phyloP scores from a whole-genome alignment of 805 yeast species.

The Candida railenensis region DNA sequence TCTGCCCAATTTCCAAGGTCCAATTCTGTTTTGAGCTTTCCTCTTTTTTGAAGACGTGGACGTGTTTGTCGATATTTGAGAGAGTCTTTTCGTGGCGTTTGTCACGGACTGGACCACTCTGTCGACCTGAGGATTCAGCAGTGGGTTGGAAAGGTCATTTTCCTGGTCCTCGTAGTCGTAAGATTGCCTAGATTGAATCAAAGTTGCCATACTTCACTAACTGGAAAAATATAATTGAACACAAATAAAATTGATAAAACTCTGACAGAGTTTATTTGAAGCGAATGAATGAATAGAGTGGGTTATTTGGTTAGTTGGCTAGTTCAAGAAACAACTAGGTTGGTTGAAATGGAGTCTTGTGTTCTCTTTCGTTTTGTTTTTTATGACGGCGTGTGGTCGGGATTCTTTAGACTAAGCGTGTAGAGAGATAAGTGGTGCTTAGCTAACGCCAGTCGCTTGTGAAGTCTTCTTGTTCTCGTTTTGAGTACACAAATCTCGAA shows the following conservation, averaged over 20 bases:
- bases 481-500: background rate
- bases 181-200: background rate
- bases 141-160: background rate
- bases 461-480: background rate
- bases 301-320: too few relatives aligned
- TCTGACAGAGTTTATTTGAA: background rate
- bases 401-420: too few relatives aligned
- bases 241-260: background rate
- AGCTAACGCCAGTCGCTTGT: too few relatives aligned
- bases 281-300: background rate
- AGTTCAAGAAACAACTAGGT: too few relatives aligned
- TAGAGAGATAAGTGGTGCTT: too few relatives aligned
- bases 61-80: constrained; percentile 48
- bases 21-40: constrained; percentile 59
- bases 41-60: constrained; percentile 42
- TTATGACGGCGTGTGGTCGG: too few relatives aligned
- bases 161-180: background rate
- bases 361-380: background rate
- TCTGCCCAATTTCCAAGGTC: constrained; percentile 96
- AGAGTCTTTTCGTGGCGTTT: constrained; percentile 47
- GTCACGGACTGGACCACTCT: constrained; percentile 46
- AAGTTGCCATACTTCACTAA: constrained; percentile 1
- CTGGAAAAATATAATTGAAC: background rate
- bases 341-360: background rate
- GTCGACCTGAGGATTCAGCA: constrained; percentile 21